Percentiles rank a stretch among this genome's conserved stretches.
Evolutionary conservation across 768 basidiomycete genomes (phyloP).

Genomic region (Leccinum fibrillosum): DNA sequence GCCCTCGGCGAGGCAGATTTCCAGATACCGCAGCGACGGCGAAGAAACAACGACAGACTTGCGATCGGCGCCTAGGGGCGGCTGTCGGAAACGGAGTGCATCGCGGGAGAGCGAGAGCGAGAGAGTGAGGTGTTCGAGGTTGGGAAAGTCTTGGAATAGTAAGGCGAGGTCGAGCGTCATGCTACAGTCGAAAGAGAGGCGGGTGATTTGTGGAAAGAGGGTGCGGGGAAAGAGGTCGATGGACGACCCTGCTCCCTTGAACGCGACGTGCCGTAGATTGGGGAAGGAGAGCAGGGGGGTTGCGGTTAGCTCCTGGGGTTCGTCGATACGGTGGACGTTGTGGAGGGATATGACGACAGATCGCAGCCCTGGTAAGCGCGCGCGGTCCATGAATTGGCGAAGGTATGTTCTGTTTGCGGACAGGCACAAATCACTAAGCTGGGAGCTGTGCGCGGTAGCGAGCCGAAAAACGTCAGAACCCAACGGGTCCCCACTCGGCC

Average conservation of each 20-base stretch:
- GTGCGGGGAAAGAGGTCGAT: conserved; percentile 16
- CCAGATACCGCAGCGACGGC: conserved; percentile 9
- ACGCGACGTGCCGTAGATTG: conserved; percentile 12
- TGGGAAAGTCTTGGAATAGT: conserved; percentile 18
- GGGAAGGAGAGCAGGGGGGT: conserved; percentile 13
- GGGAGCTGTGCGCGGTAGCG: conserved; percentile 18
- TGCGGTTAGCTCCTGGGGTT: not conserved
- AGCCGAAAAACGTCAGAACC: conserved; percentile 23
- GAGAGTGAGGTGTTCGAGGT: conserved; percentile 16
- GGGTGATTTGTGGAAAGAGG: conserved; percentile 19
- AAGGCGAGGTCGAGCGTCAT: conserved; percentile 17
- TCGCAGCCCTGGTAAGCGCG: conserved; percentile 9
- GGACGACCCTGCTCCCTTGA: conserved; percentile 12
- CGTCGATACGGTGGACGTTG: conserved; percentile 3
- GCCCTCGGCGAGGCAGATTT: conserved; percentile 22
- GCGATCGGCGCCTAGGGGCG: not conserved
- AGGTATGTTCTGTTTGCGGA: conserved; percentile 19
- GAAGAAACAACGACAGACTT: not conserved
- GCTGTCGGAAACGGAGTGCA: conserved; percentile 8
- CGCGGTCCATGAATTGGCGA: conserved; percentile 12
- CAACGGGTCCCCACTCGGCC: not conserved
- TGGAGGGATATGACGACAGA: conserved; percentile 20
- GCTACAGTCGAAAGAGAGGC: conserved; percentile 21
- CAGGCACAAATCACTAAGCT: conserved; percentile 17
- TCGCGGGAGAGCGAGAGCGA: conserved; percentile 11